Percentiles rank a stretch among this genome's conserved stretches.
phyloP scores from a whole-genome alignment of 345 rosid genomes.

The Salix udensis region DNA sequence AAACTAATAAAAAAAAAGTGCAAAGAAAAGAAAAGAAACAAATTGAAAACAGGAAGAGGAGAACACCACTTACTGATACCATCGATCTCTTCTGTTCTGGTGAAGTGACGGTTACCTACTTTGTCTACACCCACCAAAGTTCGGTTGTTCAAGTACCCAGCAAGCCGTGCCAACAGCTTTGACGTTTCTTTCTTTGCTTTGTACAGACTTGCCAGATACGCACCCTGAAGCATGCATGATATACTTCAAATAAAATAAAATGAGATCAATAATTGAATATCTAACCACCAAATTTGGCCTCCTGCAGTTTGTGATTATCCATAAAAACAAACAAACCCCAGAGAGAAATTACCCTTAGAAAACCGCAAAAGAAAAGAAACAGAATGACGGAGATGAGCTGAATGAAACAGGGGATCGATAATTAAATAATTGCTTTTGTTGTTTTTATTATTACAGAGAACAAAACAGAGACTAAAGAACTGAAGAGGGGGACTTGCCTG shows the following conservation, averaged over 20 bases:
- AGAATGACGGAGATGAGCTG: not conserved
- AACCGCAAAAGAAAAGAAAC: too few relatives aligned
- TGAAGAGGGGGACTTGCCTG: too few relatives aligned
- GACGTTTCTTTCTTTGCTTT: constrained; percentile 43
- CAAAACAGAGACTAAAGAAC: too few relatives aligned
- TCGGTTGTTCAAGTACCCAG: constrained; percentile 58
- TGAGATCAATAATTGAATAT: not conserved
- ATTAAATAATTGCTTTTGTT: too few relatives aligned
- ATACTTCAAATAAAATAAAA: constrained; percentile 45
- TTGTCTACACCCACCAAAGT: constrained; percentile 56
- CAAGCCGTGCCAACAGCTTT: constrained; percentile 60
- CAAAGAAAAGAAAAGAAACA: not conserved
- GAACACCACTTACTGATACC: constrained; percentile 59
- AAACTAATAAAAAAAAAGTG: not conserved
- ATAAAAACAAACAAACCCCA: not conserved
- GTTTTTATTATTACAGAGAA: too few relatives aligned
- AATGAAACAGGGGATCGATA: not conserved
- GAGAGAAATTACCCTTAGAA: too few relatives aligned
- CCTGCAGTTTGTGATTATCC: not conserved
- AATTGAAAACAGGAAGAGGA: not conserved
- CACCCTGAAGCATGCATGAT: not conserved
- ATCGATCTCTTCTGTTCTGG: constrained; percentile 74
- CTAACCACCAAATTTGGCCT: not conserved
- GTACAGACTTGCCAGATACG: not conserved
- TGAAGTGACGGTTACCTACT: constrained; percentile 75